Conservation (phyloP, 495 filamentous ascomycete genomes). For the Penicillium maclennaniae region DNA sequence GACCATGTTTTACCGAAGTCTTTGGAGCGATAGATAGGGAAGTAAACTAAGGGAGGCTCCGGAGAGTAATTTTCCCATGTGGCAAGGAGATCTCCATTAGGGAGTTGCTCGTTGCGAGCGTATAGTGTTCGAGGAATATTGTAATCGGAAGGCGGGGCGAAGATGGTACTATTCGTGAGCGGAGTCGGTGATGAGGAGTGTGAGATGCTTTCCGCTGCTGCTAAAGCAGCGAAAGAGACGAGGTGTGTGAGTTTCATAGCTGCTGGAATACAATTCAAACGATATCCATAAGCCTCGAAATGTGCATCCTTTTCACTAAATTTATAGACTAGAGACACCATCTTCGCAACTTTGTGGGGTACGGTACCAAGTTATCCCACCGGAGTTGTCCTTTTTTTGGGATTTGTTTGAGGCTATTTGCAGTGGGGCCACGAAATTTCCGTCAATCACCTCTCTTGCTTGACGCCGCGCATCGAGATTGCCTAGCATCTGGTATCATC, state of each 20-base stretch:
- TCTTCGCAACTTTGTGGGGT: not conserved
- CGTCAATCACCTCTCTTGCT: conserved; percentile 9
- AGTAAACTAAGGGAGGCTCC: conserved; percentile 54
- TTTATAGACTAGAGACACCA: conserved; percentile 3
- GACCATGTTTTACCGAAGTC: conserved; percentile 61
- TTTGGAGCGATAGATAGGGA: conserved; percentile 60
- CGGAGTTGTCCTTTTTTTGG: conserved; percentile 26
- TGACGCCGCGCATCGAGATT: not conserved
- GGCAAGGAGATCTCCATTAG: conserved; percentile 28
- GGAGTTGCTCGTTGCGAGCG: conserved; percentile 21
- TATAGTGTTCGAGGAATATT: conserved; percentile 30
- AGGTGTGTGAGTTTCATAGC: conserved; percentile 17
- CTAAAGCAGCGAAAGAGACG: conserved; percentile 16
- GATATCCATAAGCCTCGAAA: not conserved
- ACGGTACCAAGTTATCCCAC: conserved; percentile 19
- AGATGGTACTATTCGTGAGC: conserved; percentile 25
- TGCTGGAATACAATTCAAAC: not conserved
- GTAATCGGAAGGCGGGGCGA: conserved; percentile 32
- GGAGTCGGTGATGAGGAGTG: conserved; percentile 4
- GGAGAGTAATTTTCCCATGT: conserved; percentile 63
- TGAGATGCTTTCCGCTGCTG: conserved; percentile 9
- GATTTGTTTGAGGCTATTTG: conserved; percentile 6
- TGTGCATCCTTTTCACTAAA: not conserved
- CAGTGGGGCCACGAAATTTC: conserved; percentile 8
- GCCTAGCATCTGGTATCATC: not conserved